These are phyloP conservation scores for Russula sp. DNA, from an alignment of 768 basidiomycete species.

Conservation along the genomic window DNA sequence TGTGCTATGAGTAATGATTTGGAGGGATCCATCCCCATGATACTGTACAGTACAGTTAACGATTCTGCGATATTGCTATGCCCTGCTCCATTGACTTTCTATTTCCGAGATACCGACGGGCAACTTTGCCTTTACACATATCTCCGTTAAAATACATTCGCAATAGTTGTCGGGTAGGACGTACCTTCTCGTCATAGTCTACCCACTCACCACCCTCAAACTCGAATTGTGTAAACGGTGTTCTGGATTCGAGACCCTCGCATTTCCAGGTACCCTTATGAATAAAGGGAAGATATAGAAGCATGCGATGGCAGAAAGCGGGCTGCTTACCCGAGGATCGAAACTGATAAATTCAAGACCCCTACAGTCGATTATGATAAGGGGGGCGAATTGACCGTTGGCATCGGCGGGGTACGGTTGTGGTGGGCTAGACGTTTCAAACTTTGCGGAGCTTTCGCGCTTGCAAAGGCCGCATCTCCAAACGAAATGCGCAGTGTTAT, in stretches of 20 bases:
- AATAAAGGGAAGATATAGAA: conserved; percentile 1
- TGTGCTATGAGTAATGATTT: not conserved
- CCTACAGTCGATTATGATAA: conserved; percentile 76
- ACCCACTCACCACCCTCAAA: conserved; percentile 68
- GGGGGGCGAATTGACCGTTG: conserved; percentile 51
- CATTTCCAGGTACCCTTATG: conserved; percentile 77
- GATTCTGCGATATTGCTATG: conserved; percentile 30
- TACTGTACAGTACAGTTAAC: conserved; percentile 15
- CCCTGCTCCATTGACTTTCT: conserved; percentile 61
- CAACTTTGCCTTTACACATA: conserved; percentile 40
- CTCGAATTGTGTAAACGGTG: conserved; percentile 59
- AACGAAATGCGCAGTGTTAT: conserved; percentile 68
- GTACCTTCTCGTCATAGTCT: conserved; percentile 89
- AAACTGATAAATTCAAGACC: conserved; percentile 80
- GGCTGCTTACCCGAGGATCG: conserved; percentile 53
- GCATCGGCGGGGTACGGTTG: conserved; percentile 57
- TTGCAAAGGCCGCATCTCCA: conserved; percentile 77
- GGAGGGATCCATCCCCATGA: not conserved
- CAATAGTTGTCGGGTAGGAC: conserved; percentile 3
- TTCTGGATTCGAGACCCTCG: conserved; percentile 50
- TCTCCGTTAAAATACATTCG: not conserved
- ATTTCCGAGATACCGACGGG: conserved; percentile 71
- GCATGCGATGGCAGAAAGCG: not conserved
- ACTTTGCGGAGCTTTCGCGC: conserved; percentile 77
- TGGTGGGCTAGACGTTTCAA: conserved; percentile 47